Percentiles rank a stretch among this genome's conserved stretches.
Evolutionary conservation across 2,329 filamentous ascomycete genomes (phyloP).

Genomic region (Neoscytalidium dimidiatum): DNA sequence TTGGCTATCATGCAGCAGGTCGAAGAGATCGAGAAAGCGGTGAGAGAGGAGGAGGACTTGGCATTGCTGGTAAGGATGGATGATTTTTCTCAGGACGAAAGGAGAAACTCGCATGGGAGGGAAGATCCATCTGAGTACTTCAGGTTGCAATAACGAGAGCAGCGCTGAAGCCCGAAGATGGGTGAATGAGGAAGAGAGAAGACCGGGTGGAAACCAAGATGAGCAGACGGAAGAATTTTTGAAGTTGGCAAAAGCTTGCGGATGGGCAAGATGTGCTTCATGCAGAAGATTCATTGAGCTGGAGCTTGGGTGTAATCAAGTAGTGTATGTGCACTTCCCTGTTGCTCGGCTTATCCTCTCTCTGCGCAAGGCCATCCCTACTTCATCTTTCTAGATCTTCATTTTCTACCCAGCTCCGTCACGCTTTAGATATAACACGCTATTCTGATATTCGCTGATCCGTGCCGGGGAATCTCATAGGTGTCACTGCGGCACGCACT

Average conservation of each 20-base stretch:
- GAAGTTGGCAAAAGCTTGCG: conserved; percentile 61
- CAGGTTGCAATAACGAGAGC: not conserved
- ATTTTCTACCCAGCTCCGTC: no score
- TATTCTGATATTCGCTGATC: no score
- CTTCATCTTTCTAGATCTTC: not conserved
- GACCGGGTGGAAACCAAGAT: not conserved
- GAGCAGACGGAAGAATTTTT: conserved; percentile 49
- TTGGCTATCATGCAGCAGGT: conserved; percentile 3
- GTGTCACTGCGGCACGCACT: conserved; percentile 61
- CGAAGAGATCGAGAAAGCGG: not conserved
- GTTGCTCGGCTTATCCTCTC: no score
- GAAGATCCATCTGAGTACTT: no score
- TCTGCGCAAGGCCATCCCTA: no score
- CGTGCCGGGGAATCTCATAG: no score
- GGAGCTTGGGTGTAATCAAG: conserved; percentile 62
- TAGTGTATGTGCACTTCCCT: conserved; percentile 55
- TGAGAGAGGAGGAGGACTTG: not conserved
- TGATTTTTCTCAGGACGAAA: no score
- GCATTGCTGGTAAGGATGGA: not conserved
- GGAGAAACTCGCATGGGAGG: no score
- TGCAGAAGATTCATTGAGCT: conserved; percentile 64
- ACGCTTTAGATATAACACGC: no score
- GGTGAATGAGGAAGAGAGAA: not conserved
- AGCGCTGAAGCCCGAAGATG: no score
- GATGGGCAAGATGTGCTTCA: conserved; percentile 68